Base-by-base conservation (phyloP, 805 yeast species). In the Metschnikowia cerradonensis region DNA sequence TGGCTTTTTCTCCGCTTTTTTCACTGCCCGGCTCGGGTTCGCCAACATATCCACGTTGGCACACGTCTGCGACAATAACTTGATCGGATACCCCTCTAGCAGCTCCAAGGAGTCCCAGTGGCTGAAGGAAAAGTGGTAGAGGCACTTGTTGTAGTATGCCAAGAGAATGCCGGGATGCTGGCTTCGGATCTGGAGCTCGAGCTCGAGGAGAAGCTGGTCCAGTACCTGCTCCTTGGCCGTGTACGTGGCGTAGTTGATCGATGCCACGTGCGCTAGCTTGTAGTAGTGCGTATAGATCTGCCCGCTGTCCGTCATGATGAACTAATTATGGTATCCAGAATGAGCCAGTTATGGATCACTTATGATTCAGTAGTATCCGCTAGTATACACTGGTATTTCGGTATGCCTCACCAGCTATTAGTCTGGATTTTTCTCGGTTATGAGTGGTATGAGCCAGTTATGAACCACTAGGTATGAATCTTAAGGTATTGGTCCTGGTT, bases 181-280 rank as follows among this genome's bases (percentile, higher is more conserved):
- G 52, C 62, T 57, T 38, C 78, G 64, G 47, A 73, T 69, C 41
- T 53, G 54, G 19, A 74, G 60, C 52, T 74, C 78, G 40, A 71
- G 54, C 50, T 73, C 77, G 6, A 74, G 53, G 14, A 73, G 63
- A n/a, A 64, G 59, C 55, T 71, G 77, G 53, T 73, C 77, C 55
- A 60, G 63, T 35, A 58, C 60, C 19, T 58, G 55, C 13, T 63
- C 55, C 35, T 46, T 54, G 37, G 68, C 54, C 10, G 65, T 55
- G 54, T 66, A 72, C 15, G 71, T 59, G 49, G 57, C 48, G 58
- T 67, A 73, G 17, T 60, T 60, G 43, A 73, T 61, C 48, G 56
- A 54, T 17, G 59, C 54, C 11, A 73, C 39, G 56, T 70, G 75
- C 11, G 73, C 78, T 43, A 74, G 53, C 57, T 73, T 73, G 53